Conservation (phyloP, 208 protist species). For the Leishmania tropica region DNA sequence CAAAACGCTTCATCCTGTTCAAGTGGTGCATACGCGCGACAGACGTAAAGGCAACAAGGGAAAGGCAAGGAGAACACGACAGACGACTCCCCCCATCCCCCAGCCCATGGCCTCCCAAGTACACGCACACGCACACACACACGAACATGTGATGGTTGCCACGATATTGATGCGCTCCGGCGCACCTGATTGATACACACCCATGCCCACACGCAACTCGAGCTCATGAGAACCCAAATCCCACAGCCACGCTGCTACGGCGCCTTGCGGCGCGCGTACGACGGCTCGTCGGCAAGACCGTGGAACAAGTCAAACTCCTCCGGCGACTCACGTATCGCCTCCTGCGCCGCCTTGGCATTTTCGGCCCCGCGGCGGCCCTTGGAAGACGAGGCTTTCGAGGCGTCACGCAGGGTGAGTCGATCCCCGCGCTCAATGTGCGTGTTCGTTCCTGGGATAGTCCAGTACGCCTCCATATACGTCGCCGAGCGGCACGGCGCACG, state of each 20-base stretch:
- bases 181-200: neutral
- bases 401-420: conserved; percentile 41
- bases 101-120: neutral
- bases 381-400: conserved; percentile 11
- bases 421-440: conserved; percentile 81
- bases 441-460: conserved; percentile 88
- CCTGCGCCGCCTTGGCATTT: conserved; percentile 75
- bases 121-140: neutral
- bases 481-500: conserved; percentile 56
- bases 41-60: neutral
- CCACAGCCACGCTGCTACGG: conserved; percentile 25
- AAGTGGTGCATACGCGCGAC: neutral
- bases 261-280: conserved; percentile 40
- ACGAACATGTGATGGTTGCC: neutral
- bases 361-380: conserved; percentile 14
- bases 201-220: neutral
- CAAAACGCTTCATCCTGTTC: neutral
- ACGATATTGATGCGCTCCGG: neutral
- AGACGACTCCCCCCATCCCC: neutral
- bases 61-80: neutral
- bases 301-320: conserved; percentile 89
- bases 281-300: conserved; percentile 75
- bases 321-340: conserved; percentile 71
- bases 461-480: conserved; percentile 83
- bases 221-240: neutral